These are phyloP conservation scores for Serendipita sp. DNA, from an alignment of 1,284 basidiomycete genomes.

Conservation along the genomic window DNA sequence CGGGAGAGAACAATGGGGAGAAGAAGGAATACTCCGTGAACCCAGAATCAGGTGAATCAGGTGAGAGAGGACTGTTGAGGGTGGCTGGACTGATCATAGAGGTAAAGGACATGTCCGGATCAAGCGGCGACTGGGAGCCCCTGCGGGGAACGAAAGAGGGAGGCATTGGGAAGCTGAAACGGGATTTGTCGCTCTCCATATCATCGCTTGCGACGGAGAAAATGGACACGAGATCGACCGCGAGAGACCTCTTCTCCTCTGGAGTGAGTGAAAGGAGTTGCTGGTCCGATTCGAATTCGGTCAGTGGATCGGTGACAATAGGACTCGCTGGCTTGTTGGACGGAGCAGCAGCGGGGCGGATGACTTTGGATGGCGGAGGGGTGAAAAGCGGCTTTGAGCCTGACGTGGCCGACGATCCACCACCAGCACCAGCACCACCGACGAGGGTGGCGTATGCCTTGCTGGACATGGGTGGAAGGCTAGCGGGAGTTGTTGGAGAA, in stretches of 20 bases:
- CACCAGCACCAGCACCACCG: neutral
- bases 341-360: neutral
- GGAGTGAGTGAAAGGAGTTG: neutral
- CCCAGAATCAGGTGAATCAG: neutral
- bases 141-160: neutral
- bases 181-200: neutral
- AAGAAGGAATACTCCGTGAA: conserved; percentile 4
- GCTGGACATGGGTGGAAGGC: conserved; percentile 3
- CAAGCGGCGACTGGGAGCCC: conserved; percentile 5
- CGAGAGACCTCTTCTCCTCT: neutral
- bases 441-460: conserved; percentile 4
- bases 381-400: neutral
- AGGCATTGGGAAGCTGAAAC: conserved; percentile 6
- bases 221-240: conserved; percentile 5
- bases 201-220: neutral
- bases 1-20: conserved; percentile 1
- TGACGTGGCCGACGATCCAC: neutral
- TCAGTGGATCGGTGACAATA: neutral
- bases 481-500: neutral
- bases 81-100: neutral
- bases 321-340: neutral
- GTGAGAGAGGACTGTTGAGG: neutral
- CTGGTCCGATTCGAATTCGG: neutral
- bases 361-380: neutral
- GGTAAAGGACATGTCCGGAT: neutral